Percentiles rank a stretch among this genome's conserved stretches.
Evolutionary conservation across 2,329 filamentous ascomycete species (phyloP).

Genomic region (Scedosporium minutisporum): DNA sequence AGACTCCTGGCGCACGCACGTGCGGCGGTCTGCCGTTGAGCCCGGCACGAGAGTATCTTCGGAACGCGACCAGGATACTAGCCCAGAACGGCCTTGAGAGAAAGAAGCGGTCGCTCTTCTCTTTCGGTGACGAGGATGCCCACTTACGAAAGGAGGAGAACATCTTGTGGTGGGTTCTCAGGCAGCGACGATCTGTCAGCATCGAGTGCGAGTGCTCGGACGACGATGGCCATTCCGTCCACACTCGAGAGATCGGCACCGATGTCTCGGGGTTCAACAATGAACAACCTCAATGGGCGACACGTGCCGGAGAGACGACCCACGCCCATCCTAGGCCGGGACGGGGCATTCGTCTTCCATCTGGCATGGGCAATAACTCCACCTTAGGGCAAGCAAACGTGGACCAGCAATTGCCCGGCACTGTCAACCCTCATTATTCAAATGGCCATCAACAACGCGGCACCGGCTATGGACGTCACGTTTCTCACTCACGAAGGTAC

Average conservation of each 20-base stretch:
- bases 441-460: neutral
- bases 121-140: neutral
- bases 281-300: neutral
- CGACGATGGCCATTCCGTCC: neutral
- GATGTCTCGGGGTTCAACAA: neutral
- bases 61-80: too few species aligned
- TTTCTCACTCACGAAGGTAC: neutral
- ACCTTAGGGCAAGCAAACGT: neutral
- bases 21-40: neutral
- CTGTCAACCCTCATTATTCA: neutral
- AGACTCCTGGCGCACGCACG: neutral
- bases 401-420: neutral
- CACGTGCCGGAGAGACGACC: neutral
- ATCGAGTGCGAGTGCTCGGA: neutral
- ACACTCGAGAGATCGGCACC: neutral
- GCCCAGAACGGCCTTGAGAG: neutral
- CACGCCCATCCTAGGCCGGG: neutral
- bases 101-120: neutral
- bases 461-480: neutral
- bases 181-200: neutral
- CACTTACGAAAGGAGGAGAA: neutral
- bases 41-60: too few species aligned
- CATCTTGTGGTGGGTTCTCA: neutral
- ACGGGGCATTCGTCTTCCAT: neutral
- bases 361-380: neutral